Percentiles rank a stretch among this genome's conserved stretches.
These are phyloP conservation scores for Candida krabiensis DNA, from an alignment of 805 yeast genomes.

Conservation along the genomic window DNA sequence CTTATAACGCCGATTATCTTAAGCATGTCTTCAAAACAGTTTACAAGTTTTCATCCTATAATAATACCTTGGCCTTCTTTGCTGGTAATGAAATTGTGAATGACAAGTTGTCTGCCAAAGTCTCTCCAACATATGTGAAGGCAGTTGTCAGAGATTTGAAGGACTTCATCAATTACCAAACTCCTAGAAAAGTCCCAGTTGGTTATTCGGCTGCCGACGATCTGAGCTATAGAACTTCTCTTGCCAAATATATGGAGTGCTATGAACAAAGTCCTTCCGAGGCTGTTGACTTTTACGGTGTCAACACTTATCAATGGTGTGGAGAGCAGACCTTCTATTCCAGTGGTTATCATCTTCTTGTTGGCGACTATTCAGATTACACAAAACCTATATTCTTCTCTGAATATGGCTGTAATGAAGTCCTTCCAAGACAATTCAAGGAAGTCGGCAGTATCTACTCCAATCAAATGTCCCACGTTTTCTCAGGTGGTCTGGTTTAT, in stretches of 20 bases:
- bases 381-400: constrained; percentile 83
- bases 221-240: constrained; percentile 67
- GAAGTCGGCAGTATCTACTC: constrained; percentile 75
- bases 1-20: constrained; percentile 70
- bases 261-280: constrained; percentile 50
- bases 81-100: constrained; percentile 92
- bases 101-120: constrained; percentile 67
- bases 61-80: constrained; percentile 87
- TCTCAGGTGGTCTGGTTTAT: constrained; percentile 84
- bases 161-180: constrained; percentile 56
- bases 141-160: constrained; percentile 83
- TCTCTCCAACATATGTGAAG: constrained; percentile 75
- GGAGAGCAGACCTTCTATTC: constrained; percentile 81
- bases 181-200: constrained; percentile 73
- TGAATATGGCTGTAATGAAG: constrained; percentile 89
- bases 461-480: constrained; percentile 66
- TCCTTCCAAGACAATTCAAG: constrained; percentile 74
- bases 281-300: constrained; percentile 78
- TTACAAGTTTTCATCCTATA: constrained; percentile 78
- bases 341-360: constrained; percentile 73
- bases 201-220: constrained; percentile 98
- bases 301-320: constrained; percentile 82
- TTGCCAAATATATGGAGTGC: constrained; percentile 81
- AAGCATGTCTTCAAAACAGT: constrained; percentile 76
- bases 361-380: constrained; percentile 66